Evolutionary conservation across 148 eudicot genomes (phyloP), one percentile per base, ranked within the genome.

Genomic region (Oxyria digyna): DNA sequence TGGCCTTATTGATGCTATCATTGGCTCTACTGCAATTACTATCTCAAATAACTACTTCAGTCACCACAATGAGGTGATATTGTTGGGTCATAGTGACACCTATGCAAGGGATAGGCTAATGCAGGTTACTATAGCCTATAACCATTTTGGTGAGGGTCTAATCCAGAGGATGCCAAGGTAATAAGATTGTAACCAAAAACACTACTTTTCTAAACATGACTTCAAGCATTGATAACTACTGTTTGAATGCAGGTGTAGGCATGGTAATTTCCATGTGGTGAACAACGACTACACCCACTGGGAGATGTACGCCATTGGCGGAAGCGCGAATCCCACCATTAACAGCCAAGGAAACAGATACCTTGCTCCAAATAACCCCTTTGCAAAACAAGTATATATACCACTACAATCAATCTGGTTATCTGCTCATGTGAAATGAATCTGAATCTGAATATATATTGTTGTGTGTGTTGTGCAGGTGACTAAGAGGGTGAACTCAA

Each of bases 141-240:
- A 92, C 76, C 97, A 89, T 80, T 92, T 92, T 33, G 97, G 97
- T 6, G 93, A 87, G 76, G 97, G 97, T 45, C 89, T 92, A 24
- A 81, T 92, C 73, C 97, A 92, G 81, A 92, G 97, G 80, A 92
- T 92, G 97, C 97, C 97, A 49, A 91, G 97, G 97, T 91, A 23
- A 55, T 70, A 55, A 38, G 9, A 38, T 0, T 35, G 38, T 6
- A 52, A 43, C 13, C n/a, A 38, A 17, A 7, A 0, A 4, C 14
- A 4, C 18, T 4, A n/a, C 32, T 63, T 31, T 20, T 6, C 31
- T 15, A n/a, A 6, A 8, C 9, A n/a, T n/a, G n/a, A 35, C 38
- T 35, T 35, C 3, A 35, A 35, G 4, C 38, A 35, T 35, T 35
- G 38, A 2, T 35, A 15, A 49, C 69, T 32, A 43, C 71, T 17